A percentile compares a stretch with the other conserved stretches of the same genome.
phyloP scores from a whole-genome alignment of 2,329 filamentous ascomycete genomes.

The Myriosclerotinia scirpicola region DNA sequence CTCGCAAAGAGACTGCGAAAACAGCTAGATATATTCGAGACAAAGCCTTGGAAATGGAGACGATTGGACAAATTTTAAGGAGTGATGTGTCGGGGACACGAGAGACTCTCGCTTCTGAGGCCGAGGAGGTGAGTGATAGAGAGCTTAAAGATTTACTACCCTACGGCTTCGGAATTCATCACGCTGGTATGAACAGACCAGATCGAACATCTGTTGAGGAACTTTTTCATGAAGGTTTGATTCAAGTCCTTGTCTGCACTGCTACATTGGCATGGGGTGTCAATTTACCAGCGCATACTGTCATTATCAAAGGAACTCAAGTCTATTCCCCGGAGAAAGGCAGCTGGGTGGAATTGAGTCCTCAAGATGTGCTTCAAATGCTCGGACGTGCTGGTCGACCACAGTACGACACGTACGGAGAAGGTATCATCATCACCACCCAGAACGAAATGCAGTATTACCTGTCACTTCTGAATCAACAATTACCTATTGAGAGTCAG shows the following conservation, averaged over 20 bases:
- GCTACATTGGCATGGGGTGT: conserved; percentile 99
- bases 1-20: conserved; percentile 96
- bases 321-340: conserved; percentile 98
- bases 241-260: conserved; percentile 95
- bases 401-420: conserved; percentile 96
- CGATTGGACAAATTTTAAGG: conserved; percentile 91
- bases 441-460: conserved; percentile 97
- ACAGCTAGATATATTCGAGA: conserved; percentile 95
- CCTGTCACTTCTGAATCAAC: conserved; percentile 92
- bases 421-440: conserved; percentile 97
- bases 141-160: conserved; percentile 93
- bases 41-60: conserved; percentile 95
- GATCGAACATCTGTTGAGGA: conserved; percentile 95
- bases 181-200: conserved; percentile 94
- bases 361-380: conserved; percentile 98
- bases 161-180: conserved; percentile 97
- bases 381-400: conserved; percentile 93
- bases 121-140: conserved; percentile 76
- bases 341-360: conserved; percentile 96
- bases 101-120: conserved; percentile 83
- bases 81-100: conserved; percentile 82
- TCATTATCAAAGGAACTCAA: conserved; percentile 98
- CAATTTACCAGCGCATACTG: conserved; percentile 94
- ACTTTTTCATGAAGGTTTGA: conserved; percentile 84
- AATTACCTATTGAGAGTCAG: conserved; percentile 95